phyloP scores from a whole-genome alignment of 2,329 filamentous ascomycete species.

The Coniosporium tulheliwenetii region DNA sequence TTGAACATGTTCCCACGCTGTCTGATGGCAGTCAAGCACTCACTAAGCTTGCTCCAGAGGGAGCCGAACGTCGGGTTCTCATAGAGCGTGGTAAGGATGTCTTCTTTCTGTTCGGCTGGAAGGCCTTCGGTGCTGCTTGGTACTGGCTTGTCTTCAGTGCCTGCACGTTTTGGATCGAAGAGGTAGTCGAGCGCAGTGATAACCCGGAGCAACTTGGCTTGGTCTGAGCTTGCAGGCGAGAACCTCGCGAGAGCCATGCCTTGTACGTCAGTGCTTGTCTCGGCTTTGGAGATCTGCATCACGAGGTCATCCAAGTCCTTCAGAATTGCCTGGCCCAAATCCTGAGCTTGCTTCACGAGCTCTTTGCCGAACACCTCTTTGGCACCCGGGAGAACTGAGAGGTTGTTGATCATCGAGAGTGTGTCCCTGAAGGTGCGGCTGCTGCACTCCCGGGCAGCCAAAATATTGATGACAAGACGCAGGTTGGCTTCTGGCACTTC shows the following conservation, averaged over 20 bases:
- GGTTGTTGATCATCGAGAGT: conserved; percentile 93
- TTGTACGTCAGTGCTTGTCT: conserved; percentile 86
- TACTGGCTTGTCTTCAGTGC: conserved; percentile 29
- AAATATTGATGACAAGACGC: conserved; percentile 87
- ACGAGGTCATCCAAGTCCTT: conserved; percentile 72
- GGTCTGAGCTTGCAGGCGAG: conserved; percentile 87
- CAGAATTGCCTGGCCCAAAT: conserved; percentile 71
- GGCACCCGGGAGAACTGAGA: conserved; percentile 81
- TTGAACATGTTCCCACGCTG: conserved; percentile 92
- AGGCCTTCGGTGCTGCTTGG: conserved; percentile 36
- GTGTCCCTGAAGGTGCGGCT: conserved; percentile 98
- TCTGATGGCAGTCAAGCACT: conserved; percentile 74
- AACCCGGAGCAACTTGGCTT: conserved; percentile 86
- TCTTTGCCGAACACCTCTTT: conserved; percentile 88
- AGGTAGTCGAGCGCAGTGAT: conserved; percentile 90
- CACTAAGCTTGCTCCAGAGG: conserved; percentile 84
- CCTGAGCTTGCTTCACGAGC: conserved; percentile 72
- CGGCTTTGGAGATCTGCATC: conserved; percentile 71
- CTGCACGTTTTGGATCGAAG: conserved; percentile 66
- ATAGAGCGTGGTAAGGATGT: conserved; percentile 75
- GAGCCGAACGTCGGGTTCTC: conserved; percentile 80
- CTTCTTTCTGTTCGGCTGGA: conserved; percentile 54
- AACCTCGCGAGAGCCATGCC: conserved; percentile 89
- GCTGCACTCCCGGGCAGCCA: conserved; percentile 89
- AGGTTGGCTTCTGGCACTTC: conserved; percentile 80